Evolutionary conservation across 495 filamentous ascomycete genomes (phyloP), one percentile per base, ranked within the genome.

Genomic region (Daldinia loculata): DNA sequence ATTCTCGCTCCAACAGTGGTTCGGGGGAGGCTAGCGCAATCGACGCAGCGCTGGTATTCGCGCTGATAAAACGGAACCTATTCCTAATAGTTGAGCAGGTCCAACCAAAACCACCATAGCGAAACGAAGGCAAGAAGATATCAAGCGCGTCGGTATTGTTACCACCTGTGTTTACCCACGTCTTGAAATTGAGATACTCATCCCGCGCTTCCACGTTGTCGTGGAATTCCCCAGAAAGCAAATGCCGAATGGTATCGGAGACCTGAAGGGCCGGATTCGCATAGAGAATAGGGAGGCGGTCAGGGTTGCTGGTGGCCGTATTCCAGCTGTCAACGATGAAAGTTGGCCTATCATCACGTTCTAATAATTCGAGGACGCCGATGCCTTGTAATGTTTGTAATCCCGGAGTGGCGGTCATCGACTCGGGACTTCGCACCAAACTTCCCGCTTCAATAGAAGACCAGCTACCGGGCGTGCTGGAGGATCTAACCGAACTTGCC

Each of bases 261-360:
- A 81, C 78, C 57, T 85, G 84, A 45, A 93, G 77, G 1, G 87
- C 80, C 24, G 83, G 78, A 70, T 92, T 93, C 2, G 84, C 83
- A 76, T 86, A 91, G 0, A 90, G 50, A 7, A 89, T 80, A 15
- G 83, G 80, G 22, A 92, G 76, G 22, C 82, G 78, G 0, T 83
- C 86, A 3, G 87, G 79, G 30, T 72, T 79, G 66, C 75, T 84
- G 72, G 87, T 88, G n/a, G 74, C 71, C 6, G 80, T 65, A 63
- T 89, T 86, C 32, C 75, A 80, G 8, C 90, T 78, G 65, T 93
- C 90, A 15, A 92, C 77, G 59, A 92, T 83, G 70, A 93, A 92
- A 6, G 88, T 90, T 22, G 89, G 89, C 26, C 90, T 78, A 30
- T 88, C 84, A 69, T 92, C 90, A 56, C 88, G 85, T 55, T 93